phyloP scores from a whole-genome alignment of 257 asterid species.

The Scutellaria barbata region DNA sequence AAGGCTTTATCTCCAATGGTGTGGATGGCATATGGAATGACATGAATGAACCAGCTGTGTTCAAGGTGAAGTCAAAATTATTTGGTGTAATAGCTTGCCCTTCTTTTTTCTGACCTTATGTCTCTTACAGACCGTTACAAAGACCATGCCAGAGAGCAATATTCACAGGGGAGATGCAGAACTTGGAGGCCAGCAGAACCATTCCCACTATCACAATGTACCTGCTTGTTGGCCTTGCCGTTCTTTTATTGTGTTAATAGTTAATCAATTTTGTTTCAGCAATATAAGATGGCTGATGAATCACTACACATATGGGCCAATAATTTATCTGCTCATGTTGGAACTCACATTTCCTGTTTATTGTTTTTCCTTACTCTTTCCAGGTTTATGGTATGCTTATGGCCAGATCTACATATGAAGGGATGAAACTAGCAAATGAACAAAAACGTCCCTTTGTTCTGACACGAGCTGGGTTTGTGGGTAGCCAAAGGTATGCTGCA shows the following conservation, averaged over 20 bases:
- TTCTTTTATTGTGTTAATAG: constrained; percentile 14
- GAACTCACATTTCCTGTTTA: constrained; percentile 2
- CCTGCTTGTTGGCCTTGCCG: constrained; percentile 22
- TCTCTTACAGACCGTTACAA: constrained; percentile 76
- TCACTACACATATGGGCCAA: neutral
- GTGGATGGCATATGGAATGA: constrained; percentile 99
- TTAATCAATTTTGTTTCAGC: constrained; percentile 8
- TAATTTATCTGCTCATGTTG: constrained; percentile 10
- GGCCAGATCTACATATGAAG: constrained; percentile 95
- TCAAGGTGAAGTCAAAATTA: constrained; percentile 66
- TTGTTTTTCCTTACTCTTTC: neutral
- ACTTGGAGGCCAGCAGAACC: constrained; percentile 83
- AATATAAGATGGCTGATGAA: neutral
- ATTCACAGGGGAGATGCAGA: constrained; percentile 88
- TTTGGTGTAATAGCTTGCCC: constrained; percentile 24
- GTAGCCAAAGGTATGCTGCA: constrained; percentile 96
- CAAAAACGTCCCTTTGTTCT: constrained; percentile 91
- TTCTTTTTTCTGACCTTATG: constrained; percentile 31
- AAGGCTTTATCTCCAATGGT: constrained; percentile 76
- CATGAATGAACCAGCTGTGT: constrained; percentile 97
- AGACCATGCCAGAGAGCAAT: constrained; percentile 97
- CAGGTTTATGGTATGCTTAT: constrained; percentile 98
- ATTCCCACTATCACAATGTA: constrained; percentile 95
- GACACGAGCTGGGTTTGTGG: constrained; percentile 95
- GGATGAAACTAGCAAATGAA: constrained; percentile 80